A percentile compares a stretch with the other conserved stretches of the same genome.
phyloP scores from a whole-genome alignment of 139 green algal species.

The Mesotaenium endlicherianum region DNA sequence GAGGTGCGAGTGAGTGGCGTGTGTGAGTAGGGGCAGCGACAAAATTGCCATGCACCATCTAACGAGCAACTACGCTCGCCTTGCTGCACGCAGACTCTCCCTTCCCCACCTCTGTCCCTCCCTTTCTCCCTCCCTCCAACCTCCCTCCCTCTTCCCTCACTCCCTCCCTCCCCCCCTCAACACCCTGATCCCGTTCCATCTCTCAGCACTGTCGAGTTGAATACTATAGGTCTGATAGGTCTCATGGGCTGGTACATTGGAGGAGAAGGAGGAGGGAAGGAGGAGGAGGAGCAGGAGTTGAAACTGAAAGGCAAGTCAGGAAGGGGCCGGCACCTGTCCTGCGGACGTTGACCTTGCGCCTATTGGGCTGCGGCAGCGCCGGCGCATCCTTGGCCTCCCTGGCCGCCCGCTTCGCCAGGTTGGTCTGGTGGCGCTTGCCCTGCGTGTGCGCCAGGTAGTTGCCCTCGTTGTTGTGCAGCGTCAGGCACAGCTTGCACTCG shows the following conservation, averaged over 20 bases:
- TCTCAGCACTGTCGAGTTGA: no score
- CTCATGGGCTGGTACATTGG: no score
- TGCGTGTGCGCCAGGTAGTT: conserved; percentile 99
- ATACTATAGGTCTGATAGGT: no score
- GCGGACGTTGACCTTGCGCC: conserved; percentile 50
- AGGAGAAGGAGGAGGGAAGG: no score
- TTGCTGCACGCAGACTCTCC: no score
- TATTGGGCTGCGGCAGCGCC: conserved; percentile 64
- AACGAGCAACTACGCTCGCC: no score
- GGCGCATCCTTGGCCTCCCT: conserved; percentile 81
- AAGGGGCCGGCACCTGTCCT: conserved; percentile 34
- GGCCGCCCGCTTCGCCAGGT: conserved; percentile 96
- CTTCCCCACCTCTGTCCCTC: background rate
- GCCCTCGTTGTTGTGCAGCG: conserved; percentile 97
- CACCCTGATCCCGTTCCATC: no score
- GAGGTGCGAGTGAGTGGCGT: no score
- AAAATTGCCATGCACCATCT: no score
- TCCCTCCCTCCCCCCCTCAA: background rate
- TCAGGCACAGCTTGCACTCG: conserved; percentile 97
- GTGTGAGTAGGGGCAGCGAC: no score
- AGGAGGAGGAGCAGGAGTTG: no score
- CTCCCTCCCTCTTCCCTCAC: background rate
- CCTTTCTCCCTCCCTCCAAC: background rate
- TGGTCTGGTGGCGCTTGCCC: conserved; percentile 94
- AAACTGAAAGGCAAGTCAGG: no score